Percentiles rank a stretch among this genome's conserved stretches.
These are phyloP conservation scores for Verticillium dahliae DNA, from an alignment of 2,329 filamentous ascomycete genomes.

Conservation along the genomic window DNA sequence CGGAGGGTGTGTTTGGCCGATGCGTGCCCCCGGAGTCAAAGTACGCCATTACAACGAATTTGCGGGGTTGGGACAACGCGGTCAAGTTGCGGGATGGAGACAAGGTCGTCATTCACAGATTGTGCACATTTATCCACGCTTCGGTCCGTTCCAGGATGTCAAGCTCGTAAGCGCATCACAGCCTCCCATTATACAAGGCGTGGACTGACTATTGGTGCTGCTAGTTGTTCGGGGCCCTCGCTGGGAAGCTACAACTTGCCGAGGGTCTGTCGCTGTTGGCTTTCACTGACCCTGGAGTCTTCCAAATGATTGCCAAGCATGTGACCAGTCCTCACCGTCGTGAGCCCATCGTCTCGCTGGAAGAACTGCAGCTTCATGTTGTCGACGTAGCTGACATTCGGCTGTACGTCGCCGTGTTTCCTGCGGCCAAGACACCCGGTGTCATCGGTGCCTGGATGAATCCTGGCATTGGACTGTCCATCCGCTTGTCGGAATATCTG, in stretches of 20 bases:
- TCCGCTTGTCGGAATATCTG: constrained; percentile 36
- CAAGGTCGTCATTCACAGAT: constrained; percentile 22
- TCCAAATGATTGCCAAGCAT: constrained; percentile 19
- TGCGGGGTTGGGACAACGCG: constrained; percentile 34
- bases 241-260: constrained; percentile 19
- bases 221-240: background rate
- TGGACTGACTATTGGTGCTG: background rate
- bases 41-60: constrained; percentile 39
- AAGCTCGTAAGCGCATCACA: constrained; percentile 20
- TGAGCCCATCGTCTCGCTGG: constrained; percentile 22
- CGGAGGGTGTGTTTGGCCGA: constrained; percentile 33
- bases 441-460: constrained; percentile 38
- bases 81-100: constrained; percentile 34
- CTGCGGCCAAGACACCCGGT: constrained; percentile 23
- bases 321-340: constrained; percentile 26
- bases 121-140: constrained; percentile 39
- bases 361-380: constrained; percentile 29
- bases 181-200: background rate
- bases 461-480: constrained; percentile 37
- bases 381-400: constrained; percentile 34
- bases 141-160: constrained; percentile 30
- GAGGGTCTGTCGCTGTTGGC: constrained; percentile 16
- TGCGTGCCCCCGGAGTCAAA: constrained; percentile 39
- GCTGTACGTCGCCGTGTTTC: constrained; percentile 37
- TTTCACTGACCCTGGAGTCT: constrained; percentile 20